phyloP scores from a whole-genome alignment of 2,329 filamentous ascomycete species.

The Cercospora citrullina region DNA sequence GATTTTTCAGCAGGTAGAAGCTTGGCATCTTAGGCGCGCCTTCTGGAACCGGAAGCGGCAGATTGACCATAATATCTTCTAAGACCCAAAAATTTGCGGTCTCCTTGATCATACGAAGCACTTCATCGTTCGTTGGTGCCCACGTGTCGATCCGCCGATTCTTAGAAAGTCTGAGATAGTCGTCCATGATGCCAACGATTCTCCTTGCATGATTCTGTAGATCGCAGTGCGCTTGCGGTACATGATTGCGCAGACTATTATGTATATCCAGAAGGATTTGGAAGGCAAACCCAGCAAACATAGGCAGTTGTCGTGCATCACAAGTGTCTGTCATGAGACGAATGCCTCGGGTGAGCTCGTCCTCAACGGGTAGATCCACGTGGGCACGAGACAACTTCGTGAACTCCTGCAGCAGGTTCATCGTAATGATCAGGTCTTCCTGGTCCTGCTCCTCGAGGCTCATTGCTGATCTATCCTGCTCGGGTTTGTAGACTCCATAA shows the following conservation, averaged over 20 bases:
- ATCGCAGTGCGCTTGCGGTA: not conserved
- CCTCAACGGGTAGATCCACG: not conserved
- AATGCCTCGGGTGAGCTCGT: not conserved
- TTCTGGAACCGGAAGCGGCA: not conserved
- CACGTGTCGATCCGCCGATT: not conserved
- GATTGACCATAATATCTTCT: not conserved
- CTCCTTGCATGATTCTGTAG: not conserved
- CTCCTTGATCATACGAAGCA: not conserved
- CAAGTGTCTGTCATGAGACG: not conserved
- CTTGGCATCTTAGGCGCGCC: not conserved
- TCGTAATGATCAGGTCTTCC: not conserved
- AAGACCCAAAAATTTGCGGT: not conserved
- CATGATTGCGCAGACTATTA: not conserved
- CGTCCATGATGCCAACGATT: not conserved
- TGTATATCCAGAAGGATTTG: not conserved
- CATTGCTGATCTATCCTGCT: not conserved
- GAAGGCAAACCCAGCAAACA: not conserved
- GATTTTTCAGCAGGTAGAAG: not conserved
- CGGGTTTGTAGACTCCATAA: not conserved
- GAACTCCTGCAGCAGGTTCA: not conserved
- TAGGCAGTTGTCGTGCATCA: not conserved
- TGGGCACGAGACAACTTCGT: not conserved
- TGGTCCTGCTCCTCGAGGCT: not conserved
- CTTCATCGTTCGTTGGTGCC: not conserved
- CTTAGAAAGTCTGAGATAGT: not conserved